These are phyloP conservation scores for Talinum fruticosum DNA, from an alignment of 148 eudicot species.

Conservation along the genomic window DNA sequence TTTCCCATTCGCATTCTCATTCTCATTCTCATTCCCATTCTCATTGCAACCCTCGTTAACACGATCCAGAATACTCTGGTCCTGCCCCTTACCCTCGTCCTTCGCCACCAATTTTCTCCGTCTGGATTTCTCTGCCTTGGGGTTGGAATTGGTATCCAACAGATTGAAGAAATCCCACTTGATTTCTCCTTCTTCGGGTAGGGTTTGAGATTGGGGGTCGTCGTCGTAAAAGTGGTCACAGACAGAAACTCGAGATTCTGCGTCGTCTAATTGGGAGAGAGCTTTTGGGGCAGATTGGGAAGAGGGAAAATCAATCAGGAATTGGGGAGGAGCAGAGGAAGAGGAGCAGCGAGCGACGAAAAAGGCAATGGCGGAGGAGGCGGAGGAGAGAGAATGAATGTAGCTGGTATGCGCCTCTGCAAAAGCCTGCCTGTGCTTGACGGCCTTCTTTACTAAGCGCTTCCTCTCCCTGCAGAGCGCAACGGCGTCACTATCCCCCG, in stretches of 20 bases:
- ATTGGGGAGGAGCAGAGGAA: conserved; percentile 20
- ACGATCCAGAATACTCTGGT: neutral
- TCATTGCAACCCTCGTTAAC: neutral
- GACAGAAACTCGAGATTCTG: conserved; percentile 13
- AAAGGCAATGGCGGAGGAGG: conserved; percentile 38
- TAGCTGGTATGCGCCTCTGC: conserved; percentile 44
- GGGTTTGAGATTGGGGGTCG: conserved; percentile 11
- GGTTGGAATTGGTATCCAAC: conserved; percentile 15
- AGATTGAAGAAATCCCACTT: conserved; percentile 59
- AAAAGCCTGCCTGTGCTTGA: conserved; percentile 31
- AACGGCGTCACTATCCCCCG: conserved; percentile 19
- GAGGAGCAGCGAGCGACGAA: conserved; percentile 34
- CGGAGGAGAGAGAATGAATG: conserved; percentile 36
- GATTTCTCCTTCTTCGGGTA: conserved; percentile 7
- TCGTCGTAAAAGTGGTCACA: conserved; percentile 51
- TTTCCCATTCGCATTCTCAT: conserved; percentile 18
- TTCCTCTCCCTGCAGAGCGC: conserved; percentile 39
- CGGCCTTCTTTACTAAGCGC: conserved; percentile 37
- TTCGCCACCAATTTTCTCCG: conserved; percentile 12
- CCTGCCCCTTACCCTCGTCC: neutral
- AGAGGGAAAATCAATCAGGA: conserved; percentile 15
- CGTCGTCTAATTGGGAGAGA: neutral
- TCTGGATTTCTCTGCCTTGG: neutral
- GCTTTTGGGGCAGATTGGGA: neutral
- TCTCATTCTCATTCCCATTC: too few relatives aligned